These are phyloP conservation scores for Cladosporium sphaerospermum DNA, from an alignment of 2,329 filamentous ascomycete species.

Conservation along the genomic window DNA sequence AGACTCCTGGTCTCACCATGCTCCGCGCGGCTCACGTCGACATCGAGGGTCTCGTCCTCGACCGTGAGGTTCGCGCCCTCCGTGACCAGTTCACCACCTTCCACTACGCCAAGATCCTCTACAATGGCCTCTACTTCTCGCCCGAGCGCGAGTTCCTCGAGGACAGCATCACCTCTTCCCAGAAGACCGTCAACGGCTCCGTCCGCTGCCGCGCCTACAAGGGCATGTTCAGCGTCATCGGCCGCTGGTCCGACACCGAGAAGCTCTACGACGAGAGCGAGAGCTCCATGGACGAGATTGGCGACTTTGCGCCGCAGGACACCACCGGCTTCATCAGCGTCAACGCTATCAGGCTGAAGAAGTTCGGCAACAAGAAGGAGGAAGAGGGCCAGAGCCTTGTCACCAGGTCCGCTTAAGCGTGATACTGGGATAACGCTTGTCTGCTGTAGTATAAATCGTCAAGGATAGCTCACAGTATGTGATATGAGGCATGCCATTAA, in stretches of 20 bases:
- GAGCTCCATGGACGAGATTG: slow-evolving; percentile 64
- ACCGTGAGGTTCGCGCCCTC: slow-evolving; percentile 61
- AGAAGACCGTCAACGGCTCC: slow-evolving; percentile 56
- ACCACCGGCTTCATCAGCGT: slow-evolving; percentile 65
- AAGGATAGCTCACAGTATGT: slow-evolving; percentile 4
- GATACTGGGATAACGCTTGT: background rate
- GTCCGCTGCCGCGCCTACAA: slow-evolving; percentile 62
- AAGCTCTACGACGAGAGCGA: slow-evolving; percentile 64
- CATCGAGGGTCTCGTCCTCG: slow-evolving; percentile 61
- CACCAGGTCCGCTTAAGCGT: slow-evolving; percentile 11
- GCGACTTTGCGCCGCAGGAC: slow-evolving; percentile 59
- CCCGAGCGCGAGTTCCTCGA: slow-evolving; percentile 67
- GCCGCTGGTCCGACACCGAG: slow-evolving; percentile 57
- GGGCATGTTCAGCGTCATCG: slow-evolving; percentile 56
- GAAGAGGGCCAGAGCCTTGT: slow-evolving; percentile 31
- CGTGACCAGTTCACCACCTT: slow-evolving; percentile 65
- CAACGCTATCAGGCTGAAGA: slow-evolving; percentile 54
- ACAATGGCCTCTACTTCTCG: slow-evolving; percentile 64
- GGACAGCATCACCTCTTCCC: slow-evolving; percentile 54
- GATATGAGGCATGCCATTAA: slow-evolving; percentile 7
- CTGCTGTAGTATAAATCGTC: slow-evolving; percentile 3
- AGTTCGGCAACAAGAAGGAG: slow-evolving; percentile 35
- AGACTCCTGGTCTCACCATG: slow-evolving; percentile 54
- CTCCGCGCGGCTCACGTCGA: slow-evolving; percentile 55
- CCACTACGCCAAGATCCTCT: slow-evolving; percentile 53